Conservation (phyloP, 345 rosid species). For the Camelina laxa region DNA sequence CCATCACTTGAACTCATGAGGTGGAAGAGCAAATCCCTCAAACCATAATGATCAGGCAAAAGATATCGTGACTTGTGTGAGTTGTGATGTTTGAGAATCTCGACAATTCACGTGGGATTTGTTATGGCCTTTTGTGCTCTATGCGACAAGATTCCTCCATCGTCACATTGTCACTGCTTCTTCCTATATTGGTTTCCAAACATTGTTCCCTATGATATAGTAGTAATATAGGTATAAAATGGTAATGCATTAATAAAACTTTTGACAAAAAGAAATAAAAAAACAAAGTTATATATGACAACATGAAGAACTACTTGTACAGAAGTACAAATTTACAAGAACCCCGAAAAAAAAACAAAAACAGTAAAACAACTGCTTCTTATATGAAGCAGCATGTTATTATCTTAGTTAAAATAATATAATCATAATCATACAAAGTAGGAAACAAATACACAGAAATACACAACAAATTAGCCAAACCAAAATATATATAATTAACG, state of each 20-base stretch:
- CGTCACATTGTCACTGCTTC: not conserved
- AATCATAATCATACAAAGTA: slow-evolving; percentile 10
- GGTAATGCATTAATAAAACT: not conserved
- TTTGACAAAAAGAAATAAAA: not conserved
- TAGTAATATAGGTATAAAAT: not conserved
- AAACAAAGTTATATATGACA: not conserved
- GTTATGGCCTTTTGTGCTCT: not conserved
- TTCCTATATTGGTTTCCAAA: not conserved
- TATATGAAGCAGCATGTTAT: slow-evolving; percentile 26
- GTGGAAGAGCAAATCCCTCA: too few relatives aligned
- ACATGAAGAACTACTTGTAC: slow-evolving; percentile 28
- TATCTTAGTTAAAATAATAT: slow-evolving; percentile 20
- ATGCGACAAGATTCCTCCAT: slow-evolving; percentile 17
- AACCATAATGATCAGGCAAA: not conserved
- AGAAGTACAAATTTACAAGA: slow-evolving; percentile 37
- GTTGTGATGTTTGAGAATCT: slow-evolving; percentile 15
- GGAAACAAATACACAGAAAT: slow-evolving; percentile 16
- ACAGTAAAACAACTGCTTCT: slow-evolving; percentile 7
- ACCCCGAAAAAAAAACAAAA: not conserved
- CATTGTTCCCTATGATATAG: not conserved
- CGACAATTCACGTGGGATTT: slow-evolving; percentile 31
- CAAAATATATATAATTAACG: slow-evolving; percentile 23
- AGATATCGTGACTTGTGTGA: not conserved
- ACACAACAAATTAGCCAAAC: slow-evolving; percentile 34
- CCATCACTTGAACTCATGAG: too few relatives aligned